Evolutionary conservation across 345 rosid genomes (phyloP), one percentile per base, ranked within the genome.

Genomic region (Syzygium aromaticum): DNA sequence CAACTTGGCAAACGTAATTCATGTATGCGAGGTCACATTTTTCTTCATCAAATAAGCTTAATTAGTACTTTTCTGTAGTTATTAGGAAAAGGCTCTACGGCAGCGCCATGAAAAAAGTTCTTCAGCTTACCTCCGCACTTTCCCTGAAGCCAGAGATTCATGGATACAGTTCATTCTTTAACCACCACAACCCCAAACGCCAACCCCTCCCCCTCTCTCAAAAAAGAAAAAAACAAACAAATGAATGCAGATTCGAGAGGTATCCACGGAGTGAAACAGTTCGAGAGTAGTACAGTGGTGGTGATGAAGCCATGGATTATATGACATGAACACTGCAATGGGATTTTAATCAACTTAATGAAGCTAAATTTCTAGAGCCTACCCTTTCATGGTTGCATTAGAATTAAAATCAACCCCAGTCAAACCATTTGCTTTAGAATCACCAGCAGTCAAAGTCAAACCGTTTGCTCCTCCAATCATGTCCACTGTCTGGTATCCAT

Each of bases 401-500:
- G n/a, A n/a, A n/a, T n/a, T n/a, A n/a, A n/a, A n/a, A n/a, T n/a
- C n/a, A n/a, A n/a, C n/a, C n/a, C n/a, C n/a, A n/a, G n/a, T n/a
- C n/a, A n/a, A n/a, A n/a, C n/a, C n/a, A n/a, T n/a, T n/a, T n/a
- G n/a, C n/a, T n/a, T n/a, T n/a, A n/a, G n/a, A n/a, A n/a, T n/a
- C n/a, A n/a, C n/a, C n/a, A n/a, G n/a, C n/a, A n/a, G n/a, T n/a
- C n/a, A n/a, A n/a, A n/a, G n/a, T n/a, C n/a, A n/a, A n/a, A 27
- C 77, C 84, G 54, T 63, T 17, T 86, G 14, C 90, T 64, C 83
- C n/a, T 84, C 85, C 86, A 67, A 85, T 84, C 86, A 28, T 17
- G 27, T 90, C 89, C 22, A 86, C 92, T 43, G 89, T 89, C 91
- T 94, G 94, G 25, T 95, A 95, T 84, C 90, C 90, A 56, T 94